Evolutionary conservation across 192 early-diverging fungal species (phyloP).

Genomic region (Backusella morwellensis): DNA sequence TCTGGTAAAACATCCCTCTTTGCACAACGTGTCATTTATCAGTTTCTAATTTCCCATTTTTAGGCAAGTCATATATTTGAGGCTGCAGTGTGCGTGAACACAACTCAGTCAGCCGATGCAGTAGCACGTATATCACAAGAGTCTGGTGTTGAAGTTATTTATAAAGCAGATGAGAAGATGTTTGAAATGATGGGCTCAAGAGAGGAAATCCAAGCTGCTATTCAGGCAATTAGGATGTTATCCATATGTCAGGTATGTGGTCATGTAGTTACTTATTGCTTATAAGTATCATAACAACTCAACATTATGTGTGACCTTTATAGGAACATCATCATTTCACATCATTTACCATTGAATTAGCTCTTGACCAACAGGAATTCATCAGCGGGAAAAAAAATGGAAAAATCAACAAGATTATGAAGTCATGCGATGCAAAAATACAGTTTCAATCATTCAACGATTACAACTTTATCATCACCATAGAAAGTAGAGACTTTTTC

Average conservation of each 20-base stretch:
- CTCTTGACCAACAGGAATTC: constrained; percentile 74
- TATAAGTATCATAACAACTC: not conserved
- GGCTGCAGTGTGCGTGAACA: constrained; percentile 8
- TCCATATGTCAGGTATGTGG: not conserved
- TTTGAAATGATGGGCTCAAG: constrained; percentile 69
- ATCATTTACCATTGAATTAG: constrained; percentile 69
- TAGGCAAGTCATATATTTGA: constrained; percentile 13
- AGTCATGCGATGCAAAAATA: constrained; percentile 60
- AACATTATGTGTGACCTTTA: not conserved
- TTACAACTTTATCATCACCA: constrained; percentile 76
- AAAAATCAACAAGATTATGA: constrained; percentile 83
- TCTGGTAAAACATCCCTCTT: constrained; percentile 48
- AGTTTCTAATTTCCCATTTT: not conserved
- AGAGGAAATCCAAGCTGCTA: constrained; percentile 53
- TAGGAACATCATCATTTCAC: constrained; percentile 50
- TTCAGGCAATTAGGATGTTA: constrained; percentile 25
- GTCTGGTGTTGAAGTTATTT: constrained; percentile 57
- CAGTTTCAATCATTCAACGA: constrained; percentile 67
- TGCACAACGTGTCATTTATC: constrained; percentile 5
- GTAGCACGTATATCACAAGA: constrained; percentile 39
- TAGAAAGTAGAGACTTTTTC: constrained; percentile 52
- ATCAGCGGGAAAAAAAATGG: constrained; percentile 84
- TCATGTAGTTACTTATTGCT: not conserved
- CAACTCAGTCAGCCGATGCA: constrained; percentile 6
- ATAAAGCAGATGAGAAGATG: constrained; percentile 39